These are phyloP conservation scores for Stagonosporopsis cucurbitacearum DNA, from an alignment of 2,329 filamentous ascomycete species.

Conservation along the genomic window DNA sequence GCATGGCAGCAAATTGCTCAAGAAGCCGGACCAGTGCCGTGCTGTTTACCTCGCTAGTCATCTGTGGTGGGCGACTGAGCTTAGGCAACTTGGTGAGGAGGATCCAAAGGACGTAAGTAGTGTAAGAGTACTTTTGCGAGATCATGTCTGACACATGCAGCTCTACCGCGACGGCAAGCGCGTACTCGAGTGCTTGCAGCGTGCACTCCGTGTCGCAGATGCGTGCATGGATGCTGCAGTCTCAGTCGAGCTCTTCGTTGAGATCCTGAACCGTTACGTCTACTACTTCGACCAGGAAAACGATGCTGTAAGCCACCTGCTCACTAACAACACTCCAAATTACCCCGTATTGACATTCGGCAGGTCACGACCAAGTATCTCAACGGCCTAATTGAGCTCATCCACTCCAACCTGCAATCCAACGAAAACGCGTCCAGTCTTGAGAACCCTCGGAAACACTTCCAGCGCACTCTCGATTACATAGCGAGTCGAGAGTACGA, in stretches of 20 bases:
- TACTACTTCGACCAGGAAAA: conserved; percentile 99
- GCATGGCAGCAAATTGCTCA: conserved; percentile 93
- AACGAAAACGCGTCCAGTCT: conserved; percentile 83
- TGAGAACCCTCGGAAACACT: conserved; percentile 91
- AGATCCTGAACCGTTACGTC: conserved; percentile 97
- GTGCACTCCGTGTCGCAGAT: conserved; percentile 92
- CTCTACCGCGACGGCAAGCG: conserved; percentile 97
- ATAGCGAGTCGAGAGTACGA: conserved; percentile 92
- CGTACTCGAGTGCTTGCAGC: conserved; percentile 93
- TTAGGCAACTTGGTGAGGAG: conserved; percentile 75
- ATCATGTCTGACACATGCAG: conserved; percentile 44
- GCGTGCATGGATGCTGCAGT: conserved; percentile 99
- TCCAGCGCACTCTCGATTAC: conserved; percentile 92
- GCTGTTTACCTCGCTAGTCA: conserved; percentile 97
- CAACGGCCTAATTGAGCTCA: conserved; percentile 96
- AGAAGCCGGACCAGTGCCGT: conserved; percentile 97
- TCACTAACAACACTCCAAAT: neutral
- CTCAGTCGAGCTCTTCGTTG: conserved; percentile 96
- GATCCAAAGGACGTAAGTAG: conserved; percentile 76
- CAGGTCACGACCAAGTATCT: conserved; percentile 94
- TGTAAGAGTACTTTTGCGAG: neutral
- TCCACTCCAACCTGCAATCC: conserved; percentile 91
- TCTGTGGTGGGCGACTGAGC: conserved; percentile 95
- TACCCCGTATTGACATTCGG: conserved; percentile 9
- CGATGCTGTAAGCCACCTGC: conserved; percentile 71